Evolutionary conservation across 495 filamentous ascomycete species (phyloP).

Genomic region (Parathielavia appendiculata): DNA sequence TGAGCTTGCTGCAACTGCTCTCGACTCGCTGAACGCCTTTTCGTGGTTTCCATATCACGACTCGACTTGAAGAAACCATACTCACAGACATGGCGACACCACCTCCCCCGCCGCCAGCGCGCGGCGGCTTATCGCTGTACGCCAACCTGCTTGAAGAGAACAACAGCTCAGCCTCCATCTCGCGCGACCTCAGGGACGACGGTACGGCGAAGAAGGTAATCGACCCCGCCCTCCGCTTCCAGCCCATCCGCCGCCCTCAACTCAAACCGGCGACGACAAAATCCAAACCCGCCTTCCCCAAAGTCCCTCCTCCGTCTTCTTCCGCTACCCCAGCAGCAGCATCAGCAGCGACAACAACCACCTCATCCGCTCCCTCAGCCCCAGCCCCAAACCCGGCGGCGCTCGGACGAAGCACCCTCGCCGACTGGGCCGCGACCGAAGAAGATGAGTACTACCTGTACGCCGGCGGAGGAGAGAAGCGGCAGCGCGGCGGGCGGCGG

Average conservation of each 20-base stretch:
- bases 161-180: constrained; percentile 58
- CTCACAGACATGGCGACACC: constrained; percentile 15
- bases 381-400: constrained; percentile 24
- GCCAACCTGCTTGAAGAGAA: constrained; percentile 50
- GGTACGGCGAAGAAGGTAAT: constrained; percentile 64
- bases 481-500: constrained; percentile 66
- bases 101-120: constrained; percentile 20
- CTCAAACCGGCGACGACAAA: constrained; percentile 54
- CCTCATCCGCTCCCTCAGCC: constrained; percentile 9
- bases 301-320: constrained; percentile 28
- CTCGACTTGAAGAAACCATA: neutral
- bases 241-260: constrained; percentile 69
- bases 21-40: neutral
- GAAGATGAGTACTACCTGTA: constrained; percentile 56
- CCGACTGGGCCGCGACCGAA: constrained; percentile 72
- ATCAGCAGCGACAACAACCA: constrained; percentile 12
- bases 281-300: constrained; percentile 56
- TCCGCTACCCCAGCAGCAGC: constrained; percentile 20
- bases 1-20: constrained; percentile 9
- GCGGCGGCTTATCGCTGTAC: constrained; percentile 50
- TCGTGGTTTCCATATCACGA: neutral
- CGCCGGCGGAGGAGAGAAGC: constrained; percentile 49
- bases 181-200: constrained; percentile 63
- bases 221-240: constrained; percentile 79
- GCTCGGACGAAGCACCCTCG: constrained; percentile 64